Percentiles rank a stretch among this genome's conserved stretches.
phyloP scores from a whole-genome alignment of 495 filamentous ascomycete species.

The Neurospora sublineolata region DNA sequence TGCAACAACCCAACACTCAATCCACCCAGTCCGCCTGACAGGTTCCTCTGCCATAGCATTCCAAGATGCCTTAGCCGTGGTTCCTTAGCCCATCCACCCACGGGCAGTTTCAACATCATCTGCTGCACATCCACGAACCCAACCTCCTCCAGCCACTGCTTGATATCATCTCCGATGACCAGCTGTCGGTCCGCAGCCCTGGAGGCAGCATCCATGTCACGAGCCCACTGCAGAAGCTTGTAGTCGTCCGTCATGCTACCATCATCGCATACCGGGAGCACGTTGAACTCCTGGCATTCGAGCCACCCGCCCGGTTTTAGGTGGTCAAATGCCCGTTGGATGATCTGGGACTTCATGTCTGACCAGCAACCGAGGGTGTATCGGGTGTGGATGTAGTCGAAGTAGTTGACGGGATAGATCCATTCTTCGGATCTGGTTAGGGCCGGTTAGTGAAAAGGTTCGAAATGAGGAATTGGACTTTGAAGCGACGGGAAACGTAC shows the following conservation, averaged over 20 bases:
- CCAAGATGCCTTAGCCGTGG: constrained; percentile 19
- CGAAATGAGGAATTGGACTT: constrained; percentile 31
- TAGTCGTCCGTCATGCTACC: constrained; percentile 36
- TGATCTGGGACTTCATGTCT: constrained; percentile 30
- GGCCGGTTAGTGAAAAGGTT: constrained; percentile 23
- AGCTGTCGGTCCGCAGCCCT: constrained; percentile 38
- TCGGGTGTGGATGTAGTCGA: constrained; percentile 42
- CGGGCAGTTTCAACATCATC: constrained; percentile 42
- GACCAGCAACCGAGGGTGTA: constrained; percentile 34
- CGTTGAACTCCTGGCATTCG: constrained; percentile 51
- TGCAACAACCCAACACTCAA: constrained; percentile 19
- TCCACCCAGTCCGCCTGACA: constrained; percentile 21
- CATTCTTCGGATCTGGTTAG: constrained; percentile 13
- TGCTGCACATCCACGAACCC: constrained; percentile 56
- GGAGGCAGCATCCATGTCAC: constrained; percentile 37
- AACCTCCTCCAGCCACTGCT: constrained; percentile 44
- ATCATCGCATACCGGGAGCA: constrained; percentile 50
- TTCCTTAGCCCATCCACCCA: constrained; percentile 39
- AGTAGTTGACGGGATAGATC: constrained; percentile 11
- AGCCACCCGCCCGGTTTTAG: constrained; percentile 55
- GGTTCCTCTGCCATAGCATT: constrained; percentile 23
- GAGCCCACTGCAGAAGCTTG: constrained; percentile 41
- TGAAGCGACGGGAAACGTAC: constrained; percentile 18
- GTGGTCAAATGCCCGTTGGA: constrained; percentile 31
- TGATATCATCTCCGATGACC: constrained; percentile 39